Base-by-base conservation (phyloP, 2,329 filamentous ascomycete species). In the Lasiodiplodia sp. region DNA sequence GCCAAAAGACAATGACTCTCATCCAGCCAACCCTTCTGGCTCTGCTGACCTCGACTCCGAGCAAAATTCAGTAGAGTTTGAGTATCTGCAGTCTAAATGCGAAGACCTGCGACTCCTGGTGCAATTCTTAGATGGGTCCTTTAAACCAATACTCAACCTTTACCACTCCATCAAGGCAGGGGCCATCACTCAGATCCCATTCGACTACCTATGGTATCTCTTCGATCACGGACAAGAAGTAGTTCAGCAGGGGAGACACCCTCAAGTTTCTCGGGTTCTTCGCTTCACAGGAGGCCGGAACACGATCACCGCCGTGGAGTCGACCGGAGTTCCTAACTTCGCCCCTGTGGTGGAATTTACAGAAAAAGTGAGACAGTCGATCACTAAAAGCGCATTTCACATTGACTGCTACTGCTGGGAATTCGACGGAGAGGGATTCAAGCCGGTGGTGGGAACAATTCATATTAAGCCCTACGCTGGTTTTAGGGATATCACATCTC, bases 221-320 rank as follows among this genome's bases (percentile, higher is more conserved):
- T 57, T 57, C n/a, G 7, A 57, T 7, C 34, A 57, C 55, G 55
- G 55, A 7, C 31, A 57, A 38, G 55, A 57, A 38, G 18, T 57
- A 4, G 18, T 57, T 4, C 31, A 25, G 4, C 55, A 40, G 2
- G 34, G 55, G 1, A 18, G 18, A 2, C 4, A 7, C 1, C 23
- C 14, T 2, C 55, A 57, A 12, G 18, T 57, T 25, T 38, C n/a
- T 7, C 31, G 55, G 4, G 55, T 57, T 7, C 31, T 57, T 2
- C 4, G 55, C 2, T 57, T 57, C 25, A 57, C 55, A 5, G 55
- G 55, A 21, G 55, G 55, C 7, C n/a, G 55, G 14, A 34, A 16
- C 7, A 37, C 10, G 10, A 2, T 14, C 52, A 21, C 40, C 40
- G 5, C 28, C 1, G 5, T 28, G 28, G 0, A 28, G 28, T 28